phyloP scores from a whole-genome alignment of 768 basidiomycete species.

The Kwoniella sp. region DNA sequence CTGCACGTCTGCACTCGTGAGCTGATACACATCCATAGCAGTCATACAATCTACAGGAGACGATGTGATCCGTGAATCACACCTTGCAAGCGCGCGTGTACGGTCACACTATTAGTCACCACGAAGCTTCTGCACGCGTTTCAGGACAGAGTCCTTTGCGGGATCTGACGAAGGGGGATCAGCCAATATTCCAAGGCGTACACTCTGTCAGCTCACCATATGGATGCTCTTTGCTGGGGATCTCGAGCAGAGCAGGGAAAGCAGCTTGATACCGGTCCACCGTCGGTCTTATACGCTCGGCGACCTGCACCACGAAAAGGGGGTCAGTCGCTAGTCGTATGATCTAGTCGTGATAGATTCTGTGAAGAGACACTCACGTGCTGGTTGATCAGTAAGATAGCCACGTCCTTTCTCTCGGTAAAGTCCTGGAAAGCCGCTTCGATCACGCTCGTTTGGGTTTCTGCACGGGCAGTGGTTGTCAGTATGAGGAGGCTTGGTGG shows the following conservation, averaged over 20 bases:
- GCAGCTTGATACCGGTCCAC: slow-evolving; percentile 94
- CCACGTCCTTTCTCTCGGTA: slow-evolving; percentile 89
- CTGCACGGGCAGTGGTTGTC: too few relatives aligned
- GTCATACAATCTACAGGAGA: too few relatives aligned
- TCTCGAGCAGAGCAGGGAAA: slow-evolving; percentile 94
- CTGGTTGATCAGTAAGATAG: slow-evolving; percentile 95
- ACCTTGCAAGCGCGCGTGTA: too few relatives aligned
- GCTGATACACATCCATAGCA: too few relatives aligned
- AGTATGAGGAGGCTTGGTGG: not conserved
- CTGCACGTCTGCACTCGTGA: too few relatives aligned
- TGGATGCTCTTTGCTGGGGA: slow-evolving; percentile 96
- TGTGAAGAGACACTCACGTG: slow-evolving; percentile 61
- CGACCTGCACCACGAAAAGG: slow-evolving; percentile 60
- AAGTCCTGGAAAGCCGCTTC: slow-evolving; percentile 91
- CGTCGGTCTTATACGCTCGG: slow-evolving; percentile 90
- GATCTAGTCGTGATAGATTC: not conserved
- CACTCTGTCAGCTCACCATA: slow-evolving; percentile 62
- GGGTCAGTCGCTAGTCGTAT: not conserved
- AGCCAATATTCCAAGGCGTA: not conserved
- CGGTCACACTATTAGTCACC: slow-evolving; percentile 18
- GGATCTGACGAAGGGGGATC: slow-evolving; percentile 8
- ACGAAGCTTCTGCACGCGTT: slow-evolving; percentile 19
- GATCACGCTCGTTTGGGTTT: slow-evolving; percentile 84
- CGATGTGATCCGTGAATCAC: too few relatives aligned
- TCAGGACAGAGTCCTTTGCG: slow-evolving; percentile 21